Percentiles rank a stretch among this genome's conserved stretches.
Conservation (phyloP, 163 green algal species). For the Scenedesmus sp. region DNA sequence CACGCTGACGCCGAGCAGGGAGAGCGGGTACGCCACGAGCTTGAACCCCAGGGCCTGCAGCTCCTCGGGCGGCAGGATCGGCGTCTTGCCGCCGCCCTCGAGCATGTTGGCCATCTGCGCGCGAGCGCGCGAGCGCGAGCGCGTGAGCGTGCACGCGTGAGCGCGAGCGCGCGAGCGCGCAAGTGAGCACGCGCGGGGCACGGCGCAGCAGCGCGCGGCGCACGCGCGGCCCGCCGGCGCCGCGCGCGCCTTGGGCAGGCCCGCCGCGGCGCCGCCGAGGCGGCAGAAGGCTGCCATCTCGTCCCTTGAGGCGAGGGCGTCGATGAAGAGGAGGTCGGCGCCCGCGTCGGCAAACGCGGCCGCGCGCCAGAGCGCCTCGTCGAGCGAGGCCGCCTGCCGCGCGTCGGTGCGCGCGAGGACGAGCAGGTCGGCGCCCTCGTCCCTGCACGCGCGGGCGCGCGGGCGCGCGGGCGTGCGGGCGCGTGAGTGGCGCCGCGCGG, state of each 20-base stretch:
- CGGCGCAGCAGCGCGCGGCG: too few relatives aligned
- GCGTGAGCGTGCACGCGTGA: too few relatives aligned
- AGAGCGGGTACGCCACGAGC: constrained; percentile 93
- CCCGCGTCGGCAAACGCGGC: constrained; percentile 89
- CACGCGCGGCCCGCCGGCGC: too few relatives aligned
- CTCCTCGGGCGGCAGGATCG: constrained; percentile 80
- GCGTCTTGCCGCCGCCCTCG: constrained; percentile 94
- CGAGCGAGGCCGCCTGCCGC: constrained; percentile 74
- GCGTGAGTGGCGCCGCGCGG: neutral
- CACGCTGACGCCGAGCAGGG: constrained; percentile 88
- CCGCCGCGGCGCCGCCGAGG: constrained; percentile 52
- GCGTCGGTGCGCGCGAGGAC: constrained; percentile 90
- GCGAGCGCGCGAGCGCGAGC: too few relatives aligned
- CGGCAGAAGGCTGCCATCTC: constrained; percentile 87
- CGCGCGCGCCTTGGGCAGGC: constrained; percentile 74
- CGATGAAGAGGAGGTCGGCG: constrained; percentile 95
- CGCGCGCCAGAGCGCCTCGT: constrained; percentile 86
- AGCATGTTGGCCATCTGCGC: constrained; percentile 95
- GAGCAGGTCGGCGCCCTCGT: constrained; percentile 88
- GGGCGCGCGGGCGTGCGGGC: neutral
- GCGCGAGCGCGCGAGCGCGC: too few relatives aligned
- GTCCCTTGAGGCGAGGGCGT: constrained; percentile 84
- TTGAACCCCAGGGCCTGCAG: constrained; percentile 88
- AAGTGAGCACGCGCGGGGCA: too few relatives aligned
- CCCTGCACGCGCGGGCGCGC: constrained; percentile 49